A percentile compares a stretch with the other conserved stretches of the same genome.
phyloP scores from a whole-genome alignment of 2,329 filamentous ascomycete genomes.

The Calcarisporium arbuscula region DNA sequence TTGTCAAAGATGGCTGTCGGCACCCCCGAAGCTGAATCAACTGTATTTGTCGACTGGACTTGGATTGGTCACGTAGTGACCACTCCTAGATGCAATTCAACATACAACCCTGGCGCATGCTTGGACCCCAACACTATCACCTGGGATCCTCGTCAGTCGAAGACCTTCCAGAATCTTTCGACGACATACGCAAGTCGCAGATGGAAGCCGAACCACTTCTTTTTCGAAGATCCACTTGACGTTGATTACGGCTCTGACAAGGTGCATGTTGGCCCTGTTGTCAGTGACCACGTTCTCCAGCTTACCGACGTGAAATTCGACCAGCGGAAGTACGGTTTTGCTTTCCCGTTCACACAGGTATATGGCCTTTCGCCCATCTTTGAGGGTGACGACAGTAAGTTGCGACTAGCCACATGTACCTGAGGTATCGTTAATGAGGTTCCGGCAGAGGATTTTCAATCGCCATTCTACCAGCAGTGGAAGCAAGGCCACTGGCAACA shows the following conservation, averaged over 20 bases:
- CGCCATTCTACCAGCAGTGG: constrained; percentile 14
- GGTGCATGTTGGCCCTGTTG: constrained; percentile 8
- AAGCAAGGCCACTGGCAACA: constrained; percentile 10
- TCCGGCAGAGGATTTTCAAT: constrained; percentile 9
- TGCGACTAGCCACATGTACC: no score
- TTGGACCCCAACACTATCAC: constrained; percentile 6
- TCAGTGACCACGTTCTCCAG: constrained; percentile 7
- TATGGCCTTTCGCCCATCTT: constrained; percentile 13
- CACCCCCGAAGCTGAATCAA: constrained; percentile 8
- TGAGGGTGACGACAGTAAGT: constrained; percentile 8
- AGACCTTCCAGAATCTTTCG: constrained; percentile 8
- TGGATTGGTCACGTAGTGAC: constrained; percentile 13
- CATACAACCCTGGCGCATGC: constrained; percentile 8
- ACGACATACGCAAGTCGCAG: constrained; percentile 7
- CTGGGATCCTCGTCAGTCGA: constrained; percentile 11
- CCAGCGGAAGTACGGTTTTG: constrained; percentile 1
- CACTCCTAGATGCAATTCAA: constrained; percentile 11
- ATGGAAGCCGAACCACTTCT: constrained; percentile 15
- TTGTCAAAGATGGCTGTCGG: constrained; percentile 9
- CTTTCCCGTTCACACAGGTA: constrained; percentile 11
- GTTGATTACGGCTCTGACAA: constrained; percentile 11
- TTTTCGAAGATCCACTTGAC: constrained; percentile 10
- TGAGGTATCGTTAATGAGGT: not conserved
- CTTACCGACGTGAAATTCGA: constrained; percentile 12
- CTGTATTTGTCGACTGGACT: constrained; percentile 15